phyloP scores from a whole-genome alignment of 78 protist genomes.

The Dictyostelium firmibasis region DNA sequence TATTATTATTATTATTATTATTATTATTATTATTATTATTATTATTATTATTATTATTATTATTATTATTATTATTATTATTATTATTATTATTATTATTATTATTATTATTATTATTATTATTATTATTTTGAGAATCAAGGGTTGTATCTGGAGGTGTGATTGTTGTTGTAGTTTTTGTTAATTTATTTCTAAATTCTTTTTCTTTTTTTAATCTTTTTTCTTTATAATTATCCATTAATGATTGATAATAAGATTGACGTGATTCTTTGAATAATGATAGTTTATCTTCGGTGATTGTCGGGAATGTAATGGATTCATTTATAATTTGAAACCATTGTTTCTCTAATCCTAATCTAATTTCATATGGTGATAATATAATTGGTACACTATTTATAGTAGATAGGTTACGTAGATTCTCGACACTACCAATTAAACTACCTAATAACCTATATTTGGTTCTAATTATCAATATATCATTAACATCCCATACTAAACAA shows the following conservation, averaged over 20 bases:
- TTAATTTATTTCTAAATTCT: conserved; percentile 31
- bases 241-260: background rate
- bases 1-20: background rate
- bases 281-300: background rate
- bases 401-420: background rate
- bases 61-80: background rate
- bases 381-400: conserved; percentile 32
- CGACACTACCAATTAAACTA: conserved; percentile 21
- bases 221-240: background rate
- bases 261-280: background rate
- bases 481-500: conserved; percentile 43
- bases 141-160: background rate
- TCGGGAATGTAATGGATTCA: background rate
- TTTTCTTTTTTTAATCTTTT: conserved; percentile 23
- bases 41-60: background rate
- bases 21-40: background rate
- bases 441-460: conserved; percentile 28
- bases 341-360: conserved; percentile 27
- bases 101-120: background rate
- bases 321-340: conserved; percentile 37
- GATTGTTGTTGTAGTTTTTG: background rate
- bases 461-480: conserved; percentile 22
- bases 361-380: conserved; percentile 25
- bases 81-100: background rate
- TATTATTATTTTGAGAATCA: background rate